Conservation (phyloP, 148 eudicot species). For the Camellia lanceoleosa region DNA sequence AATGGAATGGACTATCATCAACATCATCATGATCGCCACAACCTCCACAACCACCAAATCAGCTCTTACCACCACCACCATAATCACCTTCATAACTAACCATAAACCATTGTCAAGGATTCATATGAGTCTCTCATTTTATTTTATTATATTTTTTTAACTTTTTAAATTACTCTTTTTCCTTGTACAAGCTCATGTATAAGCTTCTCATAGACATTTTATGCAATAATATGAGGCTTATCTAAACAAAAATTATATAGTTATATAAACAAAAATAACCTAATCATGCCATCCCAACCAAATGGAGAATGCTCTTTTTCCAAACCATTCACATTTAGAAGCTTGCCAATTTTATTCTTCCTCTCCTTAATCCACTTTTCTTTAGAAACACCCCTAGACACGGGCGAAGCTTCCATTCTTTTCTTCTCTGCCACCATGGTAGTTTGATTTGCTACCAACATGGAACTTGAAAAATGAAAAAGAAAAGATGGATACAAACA, state of each 20-base stretch:
- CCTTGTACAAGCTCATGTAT: too few species aligned
- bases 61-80: too few species aligned
- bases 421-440: conserved; percentile 27
- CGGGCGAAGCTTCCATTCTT: conserved; percentile 66
- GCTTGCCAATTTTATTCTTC: conserved; percentile 91
- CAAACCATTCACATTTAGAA: conserved; percentile 86
- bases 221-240: too few species aligned
- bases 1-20: conserved; percentile 26
- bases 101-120: too few species aligned
- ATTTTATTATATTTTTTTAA: too few species aligned
- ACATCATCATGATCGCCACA: conserved; percentile 16
- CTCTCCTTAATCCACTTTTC: conserved; percentile 96
- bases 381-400: conserved; percentile 90
- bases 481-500: neutral
- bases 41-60: too few species aligned
- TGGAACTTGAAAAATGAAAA: neutral
- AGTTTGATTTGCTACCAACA: conserved; percentile 17
- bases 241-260: too few species aligned
- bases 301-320: conserved; percentile 88
- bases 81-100: too few species aligned
- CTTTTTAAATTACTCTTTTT: too few species aligned
- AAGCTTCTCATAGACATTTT: too few species aligned
- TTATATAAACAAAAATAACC: too few species aligned
- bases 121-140: too few species aligned
- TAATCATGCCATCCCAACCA: conserved; percentile 48